Percentiles rank a stretch among this genome's conserved stretches.
phyloP scores from a whole-genome alignment of 306 rosid genomes.

The Pterocarpus santalinus region DNA sequence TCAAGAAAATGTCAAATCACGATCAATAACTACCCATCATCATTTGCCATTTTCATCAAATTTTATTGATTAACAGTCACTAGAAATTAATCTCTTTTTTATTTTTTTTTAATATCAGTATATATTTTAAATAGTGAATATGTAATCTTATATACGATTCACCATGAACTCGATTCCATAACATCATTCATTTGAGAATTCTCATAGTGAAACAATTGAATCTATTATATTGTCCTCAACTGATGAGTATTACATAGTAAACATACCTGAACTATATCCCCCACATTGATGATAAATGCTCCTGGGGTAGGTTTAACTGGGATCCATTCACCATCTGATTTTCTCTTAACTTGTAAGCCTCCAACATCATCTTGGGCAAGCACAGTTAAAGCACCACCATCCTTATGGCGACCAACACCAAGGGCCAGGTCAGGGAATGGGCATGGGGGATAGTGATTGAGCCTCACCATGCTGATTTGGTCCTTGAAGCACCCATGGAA shows the following conservation, averaged over 20 bases:
- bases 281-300: conserved; percentile 78
- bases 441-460: conserved; percentile 82
- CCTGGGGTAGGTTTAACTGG: conserved; percentile 66
- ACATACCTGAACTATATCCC: conserved; percentile 78
- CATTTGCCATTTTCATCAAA: too few relatives aligned
- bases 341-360: conserved; percentile 74
- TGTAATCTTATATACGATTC: too few relatives aligned
- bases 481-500: conserved; percentile 63
- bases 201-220: background rate
- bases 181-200: background rate
- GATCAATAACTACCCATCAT: too few relatives aligned
- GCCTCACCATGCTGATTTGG: conserved; percentile 62
- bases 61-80: too few relatives aligned
- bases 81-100: too few relatives aligned
- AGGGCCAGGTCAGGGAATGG: conserved; percentile 80
- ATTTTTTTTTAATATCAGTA: too few relatives aligned
- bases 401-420: conserved; percentile 93
- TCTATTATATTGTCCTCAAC: background rate
- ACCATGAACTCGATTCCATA: too few relatives aligned
- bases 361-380: conserved; percentile 82
- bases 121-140: too few relatives aligned
- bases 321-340: conserved; percentile 77
- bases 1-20: too few relatives aligned
- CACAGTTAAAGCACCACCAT: conserved; percentile 71
- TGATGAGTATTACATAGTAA: background rate